These are phyloP conservation scores for Cercospora janseana DNA, from an alignment of 2,329 filamentous ascomycete species.

Conservation along the genomic window DNA sequence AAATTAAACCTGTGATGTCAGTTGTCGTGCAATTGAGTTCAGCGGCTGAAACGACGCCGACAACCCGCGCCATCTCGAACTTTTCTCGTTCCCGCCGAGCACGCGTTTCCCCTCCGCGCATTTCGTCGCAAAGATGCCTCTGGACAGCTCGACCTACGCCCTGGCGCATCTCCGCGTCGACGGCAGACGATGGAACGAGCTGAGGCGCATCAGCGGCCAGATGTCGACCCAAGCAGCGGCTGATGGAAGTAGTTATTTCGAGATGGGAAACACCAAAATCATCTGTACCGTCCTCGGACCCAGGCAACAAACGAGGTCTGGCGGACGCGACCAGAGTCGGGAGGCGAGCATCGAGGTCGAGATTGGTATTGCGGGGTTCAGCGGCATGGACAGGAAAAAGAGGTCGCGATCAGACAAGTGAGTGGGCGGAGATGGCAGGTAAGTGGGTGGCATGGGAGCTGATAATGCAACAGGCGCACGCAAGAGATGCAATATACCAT, in stretches of 20 bases:
- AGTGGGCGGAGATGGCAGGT: slow-evolving; percentile 35
- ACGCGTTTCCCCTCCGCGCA: neutral
- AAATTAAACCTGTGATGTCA: neutral
- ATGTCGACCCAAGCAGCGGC: slow-evolving; percentile 90
- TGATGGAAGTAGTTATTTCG: slow-evolving; percentile 88
- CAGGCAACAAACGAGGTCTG: slow-evolving; percentile 61
- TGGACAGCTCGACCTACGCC: slow-evolving; percentile 89
- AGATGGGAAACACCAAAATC: slow-evolving; percentile 97
- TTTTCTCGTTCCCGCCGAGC: neutral
- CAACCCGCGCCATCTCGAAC: neutral
- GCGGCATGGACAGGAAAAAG: slow-evolving; percentile 79
- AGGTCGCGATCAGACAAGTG: slow-evolving; percentile 75
- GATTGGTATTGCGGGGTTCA: slow-evolving; percentile 83
- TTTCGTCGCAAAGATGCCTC: slow-evolving; percentile 64
- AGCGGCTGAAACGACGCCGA: neutral
- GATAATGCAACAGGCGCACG: slow-evolving; percentile 61
- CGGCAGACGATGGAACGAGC: slow-evolving; percentile 94
- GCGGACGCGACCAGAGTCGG: slow-evolving; percentile 45
- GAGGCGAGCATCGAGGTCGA: slow-evolving; percentile 73
- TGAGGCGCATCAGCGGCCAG: slow-evolving; percentile 82
- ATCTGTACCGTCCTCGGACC: slow-evolving; percentile 90
- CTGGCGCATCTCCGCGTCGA: slow-evolving; percentile 68
- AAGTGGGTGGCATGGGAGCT: slow-evolving; percentile 16
- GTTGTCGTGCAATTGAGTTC: neutral
- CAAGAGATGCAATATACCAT: slow-evolving; percentile 80